These are phyloP conservation scores for Aspergillus unguis DNA, from an alignment of 2,329 filamentous ascomycete genomes.

Conservation along the genomic window DNA sequence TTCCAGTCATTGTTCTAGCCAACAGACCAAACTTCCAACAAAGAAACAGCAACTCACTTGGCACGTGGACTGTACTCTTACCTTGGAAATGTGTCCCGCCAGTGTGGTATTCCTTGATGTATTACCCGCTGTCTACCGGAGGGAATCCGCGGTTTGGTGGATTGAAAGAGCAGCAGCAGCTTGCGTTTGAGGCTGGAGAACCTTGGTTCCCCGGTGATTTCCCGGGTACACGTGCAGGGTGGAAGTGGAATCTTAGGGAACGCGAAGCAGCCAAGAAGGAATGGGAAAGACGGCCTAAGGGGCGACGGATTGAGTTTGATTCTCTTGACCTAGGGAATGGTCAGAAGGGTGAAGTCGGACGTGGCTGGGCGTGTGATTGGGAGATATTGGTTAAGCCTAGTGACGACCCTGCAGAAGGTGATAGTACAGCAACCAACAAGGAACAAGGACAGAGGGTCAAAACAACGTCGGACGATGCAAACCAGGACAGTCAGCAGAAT, in stretches of 20 bases:
- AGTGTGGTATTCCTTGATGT: constrained; percentile 83
- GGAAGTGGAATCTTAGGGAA: constrained; percentile 70
- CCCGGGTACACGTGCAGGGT: constrained; percentile 74
- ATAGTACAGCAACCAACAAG: constrained; percentile 2
- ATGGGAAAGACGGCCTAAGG: constrained; percentile 77
- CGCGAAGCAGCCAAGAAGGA: constrained; percentile 56
- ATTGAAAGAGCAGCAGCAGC: constrained; percentile 72
- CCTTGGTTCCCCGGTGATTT: constrained; percentile 88
- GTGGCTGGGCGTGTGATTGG: constrained; percentile 82
- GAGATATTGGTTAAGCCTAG: constrained; percentile 57
- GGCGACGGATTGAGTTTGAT: constrained; percentile 73
- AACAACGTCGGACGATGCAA: background rate
- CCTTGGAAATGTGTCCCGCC: constrained; percentile 87
- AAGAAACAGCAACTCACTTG: constrained; percentile 53
- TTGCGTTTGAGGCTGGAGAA: constrained; percentile 72
- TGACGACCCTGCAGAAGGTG: background rate
- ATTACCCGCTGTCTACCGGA: constrained; percentile 74
- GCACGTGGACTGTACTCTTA: constrained; percentile 77
- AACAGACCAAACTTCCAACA: constrained; percentile 47
- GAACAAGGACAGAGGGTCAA: constrained; percentile 12
- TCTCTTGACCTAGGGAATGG: constrained; percentile 70
- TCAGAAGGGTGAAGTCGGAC: constrained; percentile 76
- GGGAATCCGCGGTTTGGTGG: constrained; percentile 81
- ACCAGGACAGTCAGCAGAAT: background rate
- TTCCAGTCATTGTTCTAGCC: constrained; percentile 71